Base-by-base conservation (phyloP, 345 rosid genomes). In the Eucalyptus curtisii region DNA sequence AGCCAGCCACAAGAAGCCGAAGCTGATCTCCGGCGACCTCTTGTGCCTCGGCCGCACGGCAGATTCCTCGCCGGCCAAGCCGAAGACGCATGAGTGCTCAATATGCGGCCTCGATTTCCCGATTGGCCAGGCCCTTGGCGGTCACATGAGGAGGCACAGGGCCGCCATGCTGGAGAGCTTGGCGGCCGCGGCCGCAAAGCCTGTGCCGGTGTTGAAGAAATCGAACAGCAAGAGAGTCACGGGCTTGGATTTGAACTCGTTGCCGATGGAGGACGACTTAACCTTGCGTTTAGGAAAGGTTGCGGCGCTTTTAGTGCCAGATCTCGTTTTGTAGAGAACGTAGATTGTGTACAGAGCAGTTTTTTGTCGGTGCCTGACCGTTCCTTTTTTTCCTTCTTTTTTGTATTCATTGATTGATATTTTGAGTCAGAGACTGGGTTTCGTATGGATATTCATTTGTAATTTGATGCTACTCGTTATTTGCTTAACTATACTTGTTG, bases 111-210 rank as follows among this genome's bases (percentile, higher is more conserved):
- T 94, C 6, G 97, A 96, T 90, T 97, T 97, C 31, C 88, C 95
- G 2, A 87, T 96, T 13, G 99, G 99, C 10, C 99, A 97, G 91
- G 99, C 99, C 3, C 93, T 96, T 2, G 99, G 99, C 0, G 99
- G 99, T 45, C 99, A 97, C 88, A 97, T 97, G 99, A 94, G 99
- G 92, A 91, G 95, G 89, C 99, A 97, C 48, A 92, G 95, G 86
- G 89, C 91, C 13, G 81, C 71, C 48, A 30, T 80, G 48, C 57
- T 3, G 47, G 52, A 45, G 44, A 87, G 57, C 49, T 50, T 49
- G 71, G 20, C 25, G 17, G 27, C 45, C 1, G 53, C 66, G 3
- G 37, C 45, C 5, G 87, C 2, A 30, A 49, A 22, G 94, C 48
- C 19, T 61, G 64, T 91, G 47, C 91, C 95, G 25, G 94, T 95